Evolutionary conservation across 2,329 filamentous ascomycete species (phyloP).

Genomic region (Raffaelea arxii): DNA sequence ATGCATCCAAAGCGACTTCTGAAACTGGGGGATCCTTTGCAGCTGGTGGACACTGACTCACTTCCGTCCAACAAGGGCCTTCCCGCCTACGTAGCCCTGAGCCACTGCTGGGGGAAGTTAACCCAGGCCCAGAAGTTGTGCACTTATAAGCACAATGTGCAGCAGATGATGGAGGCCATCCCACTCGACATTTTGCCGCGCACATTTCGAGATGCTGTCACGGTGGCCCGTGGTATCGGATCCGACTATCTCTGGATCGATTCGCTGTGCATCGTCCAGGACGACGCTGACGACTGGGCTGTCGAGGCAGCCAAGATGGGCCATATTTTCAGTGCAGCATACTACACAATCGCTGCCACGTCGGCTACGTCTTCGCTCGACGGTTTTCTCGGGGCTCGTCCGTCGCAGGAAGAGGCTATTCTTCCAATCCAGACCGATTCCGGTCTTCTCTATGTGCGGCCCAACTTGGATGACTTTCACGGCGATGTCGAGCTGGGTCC

Average conservation of each 20-base stretch:
- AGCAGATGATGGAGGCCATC: neutral
- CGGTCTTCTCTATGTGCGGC: constrained; percentile 17
- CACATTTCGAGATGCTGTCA: constrained; percentile 4
- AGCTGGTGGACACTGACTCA: neutral
- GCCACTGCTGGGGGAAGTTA: constrained; percentile 2
- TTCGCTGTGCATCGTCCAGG: constrained; percentile 16
- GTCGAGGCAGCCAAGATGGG: constrained; percentile 17
- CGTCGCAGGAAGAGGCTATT: constrained; percentile 1
- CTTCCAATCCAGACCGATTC: neutral
- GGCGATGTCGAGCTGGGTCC: constrained; percentile 19
- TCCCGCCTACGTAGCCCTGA: neutral
- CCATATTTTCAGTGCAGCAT: constrained; percentile 17
- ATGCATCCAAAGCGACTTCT: neutral
- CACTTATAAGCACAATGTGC: neutral
- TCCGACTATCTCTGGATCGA: constrained; percentile 16
- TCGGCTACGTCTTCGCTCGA: constrained; percentile 6
- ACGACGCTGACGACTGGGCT: constrained; percentile 13
- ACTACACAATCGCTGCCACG: constrained; percentile 17
- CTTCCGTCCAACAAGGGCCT: neutral
- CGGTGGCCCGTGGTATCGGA: neutral
- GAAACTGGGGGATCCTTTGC: neutral
- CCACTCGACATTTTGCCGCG: neutral
- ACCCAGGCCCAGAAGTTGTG: neutral
- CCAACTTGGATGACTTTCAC: constrained; percentile 23
- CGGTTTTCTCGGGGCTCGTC: constrained; percentile 15